phyloP scores from a whole-genome alignment of 139 green algal genomes.

The Zygnema circumcarinatum region DNA sequence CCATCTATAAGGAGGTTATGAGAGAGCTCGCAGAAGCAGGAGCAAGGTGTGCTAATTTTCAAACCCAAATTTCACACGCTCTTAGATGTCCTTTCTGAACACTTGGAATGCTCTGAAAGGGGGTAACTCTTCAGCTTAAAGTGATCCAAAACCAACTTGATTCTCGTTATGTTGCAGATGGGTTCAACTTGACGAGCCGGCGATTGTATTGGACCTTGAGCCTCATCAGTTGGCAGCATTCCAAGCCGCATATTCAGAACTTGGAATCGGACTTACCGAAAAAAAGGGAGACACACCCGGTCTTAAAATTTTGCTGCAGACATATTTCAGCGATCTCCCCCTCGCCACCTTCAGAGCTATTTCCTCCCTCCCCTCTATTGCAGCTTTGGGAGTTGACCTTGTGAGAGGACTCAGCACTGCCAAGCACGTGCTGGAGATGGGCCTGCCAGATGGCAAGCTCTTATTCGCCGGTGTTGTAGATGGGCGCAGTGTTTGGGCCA shows the following conservation, averaged over 20 bases:
- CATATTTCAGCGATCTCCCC: constrained; percentile 80
- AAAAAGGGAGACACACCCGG: background rate
- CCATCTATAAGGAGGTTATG: constrained; percentile 73
- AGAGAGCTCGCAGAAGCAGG: constrained; percentile 62
- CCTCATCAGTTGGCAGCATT: constrained; percentile 59
- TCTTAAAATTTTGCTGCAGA: constrained; percentile 72
- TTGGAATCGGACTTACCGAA: constrained; percentile 46
- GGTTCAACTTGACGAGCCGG: constrained; percentile 87
- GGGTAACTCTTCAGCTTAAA: too few species aligned
- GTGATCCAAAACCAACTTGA: too few species aligned
- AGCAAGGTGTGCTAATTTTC: constrained; percentile 36
- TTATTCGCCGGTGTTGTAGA: constrained; percentile 85
- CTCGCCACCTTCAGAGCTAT: background rate
- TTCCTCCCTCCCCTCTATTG: background rate
- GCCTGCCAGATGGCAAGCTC: constrained; percentile 78
- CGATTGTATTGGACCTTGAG: constrained; percentile 66
- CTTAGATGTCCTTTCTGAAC: too few species aligned
- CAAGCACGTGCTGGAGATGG: constrained; percentile 55
- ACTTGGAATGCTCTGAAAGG: too few species aligned
- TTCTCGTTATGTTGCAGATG: too few species aligned
- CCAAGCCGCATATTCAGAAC: constrained; percentile 65
- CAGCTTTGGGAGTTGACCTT: constrained; percentile 25
- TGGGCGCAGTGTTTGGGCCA: constrained; percentile 80
- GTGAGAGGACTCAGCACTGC: background rate
- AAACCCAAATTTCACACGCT: too few species aligned